These are phyloP conservation scores for Salix dunnii DNA, from an alignment of 345 rosid species.

Conservation along the genomic window DNA sequence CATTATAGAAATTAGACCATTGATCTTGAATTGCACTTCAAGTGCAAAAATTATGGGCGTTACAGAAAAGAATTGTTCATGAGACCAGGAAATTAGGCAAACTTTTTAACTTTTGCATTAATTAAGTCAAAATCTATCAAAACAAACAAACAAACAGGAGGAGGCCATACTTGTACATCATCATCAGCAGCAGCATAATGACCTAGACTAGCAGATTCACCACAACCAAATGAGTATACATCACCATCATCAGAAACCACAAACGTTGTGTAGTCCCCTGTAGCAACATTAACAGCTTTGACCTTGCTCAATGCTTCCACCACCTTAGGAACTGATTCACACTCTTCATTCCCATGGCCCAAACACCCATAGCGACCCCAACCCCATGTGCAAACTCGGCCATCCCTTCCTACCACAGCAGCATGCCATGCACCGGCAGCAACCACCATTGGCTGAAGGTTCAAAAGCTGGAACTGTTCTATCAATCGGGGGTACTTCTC, in stretches of 20 bases:
- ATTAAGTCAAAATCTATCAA: not conserved
- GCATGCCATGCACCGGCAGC: conserved; percentile 99
- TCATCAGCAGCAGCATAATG: conserved; percentile 59
- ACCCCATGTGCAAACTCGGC: conserved; percentile 96
- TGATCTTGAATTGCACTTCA: not conserved
- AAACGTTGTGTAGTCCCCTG: conserved; percentile 91
- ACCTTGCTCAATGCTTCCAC: conserved; percentile 64
- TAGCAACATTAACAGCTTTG: conserved; percentile 81
- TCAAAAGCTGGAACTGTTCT: conserved; percentile 64
- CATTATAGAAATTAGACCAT: not conserved
- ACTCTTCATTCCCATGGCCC: conserved; percentile 90
- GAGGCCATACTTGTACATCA: conserved; percentile 56
- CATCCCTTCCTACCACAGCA: conserved; percentile 89
- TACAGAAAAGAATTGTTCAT: not conserved
- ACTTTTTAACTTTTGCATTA: not conserved
- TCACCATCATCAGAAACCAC: conserved; percentile 85
- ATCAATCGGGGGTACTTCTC: conserved; percentile 89
- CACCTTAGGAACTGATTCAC: conserved; percentile 71
- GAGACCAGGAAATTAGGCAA: not conserved
- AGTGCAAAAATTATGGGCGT: not conserved
- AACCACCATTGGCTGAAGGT: conserved; percentile 79
- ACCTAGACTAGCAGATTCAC: conserved; percentile 91
- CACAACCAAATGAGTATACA: conserved; percentile 93
- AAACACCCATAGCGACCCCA: conserved; percentile 96
- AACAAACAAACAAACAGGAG: not conserved